Conservation (phyloP, 2,329 filamentous ascomycete species). For the Paecilomyces sp. region DNA sequence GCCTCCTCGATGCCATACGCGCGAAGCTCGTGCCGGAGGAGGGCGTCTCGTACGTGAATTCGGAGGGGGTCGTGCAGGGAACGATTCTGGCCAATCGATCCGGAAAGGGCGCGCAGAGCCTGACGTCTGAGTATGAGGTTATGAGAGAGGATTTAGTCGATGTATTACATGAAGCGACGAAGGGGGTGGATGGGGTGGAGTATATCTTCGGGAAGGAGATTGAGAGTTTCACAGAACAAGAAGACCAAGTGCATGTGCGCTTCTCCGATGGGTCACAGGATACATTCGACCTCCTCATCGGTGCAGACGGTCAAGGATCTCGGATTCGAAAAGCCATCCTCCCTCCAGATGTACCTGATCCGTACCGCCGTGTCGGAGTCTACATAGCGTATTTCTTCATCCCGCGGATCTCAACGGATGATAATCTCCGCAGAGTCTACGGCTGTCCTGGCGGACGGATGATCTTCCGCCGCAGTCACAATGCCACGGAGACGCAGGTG, state of each 20-base stretch:
- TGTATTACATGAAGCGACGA: constrained; percentile 41
- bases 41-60: constrained; percentile 43
- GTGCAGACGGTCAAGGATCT: constrained; percentile 50
- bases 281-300: constrained; percentile 47
- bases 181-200: constrained; percentile 14
- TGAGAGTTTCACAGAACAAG: constrained; percentile 24
- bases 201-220: constrained; percentile 14
- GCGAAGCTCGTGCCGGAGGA: constrained; percentile 38
- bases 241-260: constrained; percentile 26
- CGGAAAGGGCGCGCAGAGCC: constrained; percentile 36
- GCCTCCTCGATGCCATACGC: constrained; percentile 37
- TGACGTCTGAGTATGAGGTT: constrained; percentile 54
- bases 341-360: constrained; percentile 8
- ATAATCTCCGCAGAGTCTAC: constrained; percentile 10
- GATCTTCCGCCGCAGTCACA: constrained; percentile 15
- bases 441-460: constrained; percentile 13
- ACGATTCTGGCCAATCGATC: constrained; percentile 33
- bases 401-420: constrained; percentile 10
- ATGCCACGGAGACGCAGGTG: constrained; percentile 12
- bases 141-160: constrained; percentile 51
- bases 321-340: constrained; percentile 38
- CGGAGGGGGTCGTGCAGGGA: constrained; percentile 30
- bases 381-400: constrained; percentile 23
- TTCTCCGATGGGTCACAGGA: constrained; percentile 39
- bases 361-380: constrained; percentile 11